Evolutionary conservation across 169 alveolate genomes (phyloP), one percentile per base, ranked within the genome.

Genomic region (Babesia bigemina): DNA sequence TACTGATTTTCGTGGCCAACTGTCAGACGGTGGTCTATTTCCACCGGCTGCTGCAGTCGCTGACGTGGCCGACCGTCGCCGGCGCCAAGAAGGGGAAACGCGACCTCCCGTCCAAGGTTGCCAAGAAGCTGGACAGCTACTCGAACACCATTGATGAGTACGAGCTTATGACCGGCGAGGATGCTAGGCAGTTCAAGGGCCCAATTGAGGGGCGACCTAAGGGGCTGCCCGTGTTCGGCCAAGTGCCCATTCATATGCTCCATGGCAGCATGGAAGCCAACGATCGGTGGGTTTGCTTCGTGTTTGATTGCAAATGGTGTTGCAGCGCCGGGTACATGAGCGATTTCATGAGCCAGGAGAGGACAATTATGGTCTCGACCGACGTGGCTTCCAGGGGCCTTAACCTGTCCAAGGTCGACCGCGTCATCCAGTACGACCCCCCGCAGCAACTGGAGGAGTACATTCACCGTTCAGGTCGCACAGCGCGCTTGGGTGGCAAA

Each of bases 301-400:
- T 16, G 0, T 49, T 19, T 0, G 22, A 13, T 36, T 14, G 2
- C 3, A 6, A 26, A 21, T 19, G 29, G 26, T 36, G 26, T 12
- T 75, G 12, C 55, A 81, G 93, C 19, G 29, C 81, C 14, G 91
- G 90, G 0, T 81, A 75, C 45, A 78, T 83, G 58, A 52, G 26
- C 0, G 90, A 85, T 39, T 89, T 89, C 76, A 82, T 86, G 39
- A 89, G 72, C 39, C 60, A 58, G 24, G 36, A 75, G 3, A 53
- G 70, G n/a, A 71, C 85, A 0, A 82, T 95, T 8, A 71, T 96
- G 75, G 92, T 96, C 33, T 95, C 98, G 9, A 95, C 99, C 13
- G 98, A 96, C 86, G 97, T 96, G 0, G 98, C 98, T 2, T 92
- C 98, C 16, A 81, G 99, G 55, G 99, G 99, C 0, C 88, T 96